Evolutionary conservation across 2,329 filamentous ascomycete genomes (phyloP), one percentile per base, ranked within the genome.

Genomic region (Didymella pinodella): DNA sequence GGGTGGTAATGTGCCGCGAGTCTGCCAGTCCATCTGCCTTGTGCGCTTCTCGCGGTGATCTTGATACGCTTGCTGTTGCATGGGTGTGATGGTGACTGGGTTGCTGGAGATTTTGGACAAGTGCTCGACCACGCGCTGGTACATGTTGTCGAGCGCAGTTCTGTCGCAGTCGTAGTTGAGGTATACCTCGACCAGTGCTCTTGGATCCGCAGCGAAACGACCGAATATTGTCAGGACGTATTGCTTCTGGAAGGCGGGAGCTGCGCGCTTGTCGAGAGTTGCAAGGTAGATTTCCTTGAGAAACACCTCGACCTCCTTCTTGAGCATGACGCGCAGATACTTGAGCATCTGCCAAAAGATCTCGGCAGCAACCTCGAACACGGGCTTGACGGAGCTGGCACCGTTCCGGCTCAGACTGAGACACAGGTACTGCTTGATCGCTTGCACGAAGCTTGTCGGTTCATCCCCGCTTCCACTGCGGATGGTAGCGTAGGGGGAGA

Each of bases 341-440:
- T 96, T 96, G 43, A 97, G 81, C 89, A 97, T 97, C 57, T 98
- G 83, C 93, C 93, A 99, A 76, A 99, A 99, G 29, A 98, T 96
- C 76, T 99, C 95, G 70, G 91, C 93, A 75, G 92, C 94, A 41
- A 98, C 92, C 73, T 98, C 94, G 71, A 98, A 99, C 0, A 99
- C 93, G 65, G 87, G 87, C 64, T 92, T 91, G 43, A 97, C 91
- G 4, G 93, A 94, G 79, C 94, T 98, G 14, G 95, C 92, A 18
- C 94, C 96, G 74, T 99, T 99, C 51, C 94, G 88, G 54, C 93
- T 97, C 67, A 99, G 87, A 78, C 93, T 96, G 40, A 99, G 85
- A 77, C 95, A 98, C 28, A 99, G 85, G 75, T 99, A 97, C 74
- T 96, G 97, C 76, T 98, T 97, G 74, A 97, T 89, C 32, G 95